Base-by-base conservation (phyloP, 2,329 filamentous ascomycete genomes). In the Atkinsonella hypoxylon region DNA sequence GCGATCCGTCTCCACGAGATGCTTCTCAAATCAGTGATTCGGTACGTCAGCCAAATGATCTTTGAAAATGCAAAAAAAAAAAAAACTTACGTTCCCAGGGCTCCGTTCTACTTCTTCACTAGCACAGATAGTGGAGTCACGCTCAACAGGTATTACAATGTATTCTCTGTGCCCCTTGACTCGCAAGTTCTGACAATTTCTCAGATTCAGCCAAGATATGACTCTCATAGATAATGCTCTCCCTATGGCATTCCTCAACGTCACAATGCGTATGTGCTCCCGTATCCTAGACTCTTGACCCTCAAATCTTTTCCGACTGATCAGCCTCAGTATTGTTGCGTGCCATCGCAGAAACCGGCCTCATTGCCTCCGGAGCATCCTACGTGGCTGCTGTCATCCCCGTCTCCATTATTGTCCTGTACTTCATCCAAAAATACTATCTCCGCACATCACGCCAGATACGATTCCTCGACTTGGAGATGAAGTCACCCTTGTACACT, bases 381-480 rank as follows among this genome's bases (percentile, higher is more conserved):
- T 59, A 60, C 43, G 55, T 69, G 1, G 69, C 66, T 0, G 66
- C 69, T 4, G 64, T 66, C 5, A 66, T 75, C 46, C 73, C 74
- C 0, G 51, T 70, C 1, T 64, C 70, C 2, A 57, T 74, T 20
- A 50, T 66, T 8, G 61, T 64, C 0, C 54, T 74, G 1, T 76
- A 72, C 52, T 45, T 69, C 1, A 61, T 77, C 6, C 74, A 77
- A 49, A 72, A 69, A 47, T 66, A 70, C 51, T 79, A 78, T 55
- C 65, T 79, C 3, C 67, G 71, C 1, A 78, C 76, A 0, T 77
- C 74, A 0, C 68, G 74, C 0, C 75, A 77, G 55, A 58, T 79
- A 26, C 67, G 76, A 12, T 67, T 74, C 7, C 62, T 78, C 2
- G 76, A 79, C 47, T 61, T 79, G 0, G 76, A 79, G 57, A 64